Evolutionary conservation across 495 filamentous ascomycete species (phyloP), one percentile per base, ranked within the genome.

Genomic region (Clohesyomyces aquaticus): DNA sequence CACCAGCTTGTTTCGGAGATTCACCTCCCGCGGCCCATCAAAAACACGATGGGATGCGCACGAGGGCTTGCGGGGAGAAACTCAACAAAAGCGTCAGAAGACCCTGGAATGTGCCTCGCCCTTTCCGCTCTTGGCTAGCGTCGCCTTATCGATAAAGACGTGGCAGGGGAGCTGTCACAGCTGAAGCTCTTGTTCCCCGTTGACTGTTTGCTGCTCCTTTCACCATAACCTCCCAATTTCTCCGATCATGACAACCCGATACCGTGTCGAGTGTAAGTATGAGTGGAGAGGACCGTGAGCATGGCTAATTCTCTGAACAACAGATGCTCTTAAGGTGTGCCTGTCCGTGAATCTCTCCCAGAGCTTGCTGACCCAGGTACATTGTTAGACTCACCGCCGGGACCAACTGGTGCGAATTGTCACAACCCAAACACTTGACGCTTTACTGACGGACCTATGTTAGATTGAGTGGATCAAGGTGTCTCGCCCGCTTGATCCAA

Each of bases 201-300:
- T 21, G 35, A 26, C 38, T 43, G 8, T 28, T 19, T 45, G 21
- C 25, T 6, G 41, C 12, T 41, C 41, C 21, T 29, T 45, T 14
- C 28, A 38, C 41, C 35, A 38, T 11, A 1, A 45, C 22, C 35
- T 19, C 35, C 32, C 25, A 12, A 29, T 38, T 21, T 29, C 23
- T 43, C 29, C 42, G 52, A 56, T 19, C 49, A 96, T 96, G 92
- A 96, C 92, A 14, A 90, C 90, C 18, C 83, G 91, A 55, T 96
- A 96, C 73, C 84, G 91, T 50, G 91, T 96, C 66, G 92, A 96
- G 81, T 96, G 89, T 91, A 75, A 66, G 81, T 62, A 28, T 14
- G 50, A 29, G 11, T n/a, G 19, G n/a, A 38, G 22, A 42, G 16
- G 4, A 26, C 32, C 28, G 71, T 50, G 38, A 18, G 54, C 41